Percentiles rank a stretch among this genome's conserved stretches.
Conservation (phyloP, 257 asterid genomes). For the Salvia miltiorrhiza region DNA sequence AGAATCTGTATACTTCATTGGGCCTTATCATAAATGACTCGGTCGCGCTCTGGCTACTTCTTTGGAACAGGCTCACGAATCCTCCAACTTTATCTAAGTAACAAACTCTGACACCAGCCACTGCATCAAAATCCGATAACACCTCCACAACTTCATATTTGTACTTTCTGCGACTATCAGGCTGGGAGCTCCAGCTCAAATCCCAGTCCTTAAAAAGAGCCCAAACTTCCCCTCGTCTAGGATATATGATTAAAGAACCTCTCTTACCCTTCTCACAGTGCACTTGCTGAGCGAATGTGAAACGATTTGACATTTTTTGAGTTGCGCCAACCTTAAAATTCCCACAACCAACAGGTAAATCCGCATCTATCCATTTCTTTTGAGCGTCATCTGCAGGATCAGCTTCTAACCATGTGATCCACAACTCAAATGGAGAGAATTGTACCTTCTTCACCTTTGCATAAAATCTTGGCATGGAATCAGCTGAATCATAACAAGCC, state of each 20-base stretch:
- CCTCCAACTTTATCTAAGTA: conserved; percentile 57
- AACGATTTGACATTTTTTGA: conserved; percentile 19
- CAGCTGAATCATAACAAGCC: conserved; percentile 69
- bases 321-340: conserved; percentile 37
- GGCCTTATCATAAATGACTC: conserved; percentile 34
- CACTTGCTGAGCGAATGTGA: conserved; percentile 53
- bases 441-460: conserved; percentile 52
- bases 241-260: conserved; percentile 46
- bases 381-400: conserved; percentile 37
- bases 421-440: conserved; percentile 42
- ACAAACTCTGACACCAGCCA: conserved; percentile 45
- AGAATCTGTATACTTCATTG: conserved; percentile 48
- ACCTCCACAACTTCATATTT: conserved; percentile 74
- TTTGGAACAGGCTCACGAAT: conserved; percentile 59
- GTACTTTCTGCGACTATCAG: conserved; percentile 30
- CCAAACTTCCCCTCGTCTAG: conserved; percentile 74
- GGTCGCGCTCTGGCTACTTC: conserved; percentile 20
- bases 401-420: conserved; percentile 66
- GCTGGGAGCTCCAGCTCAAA: conserved; percentile 46
- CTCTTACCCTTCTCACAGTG: conserved; percentile 36
- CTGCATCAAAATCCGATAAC: conserved; percentile 43
- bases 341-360: conserved; percentile 73
- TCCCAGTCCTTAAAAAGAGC: conserved; percentile 74
- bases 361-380: conserved; percentile 31
- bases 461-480: conserved; percentile 80